Evolutionary conservation across 2,329 filamentous ascomycete genomes (phyloP).

Genomic region (Incumbomyces lentus): DNA sequence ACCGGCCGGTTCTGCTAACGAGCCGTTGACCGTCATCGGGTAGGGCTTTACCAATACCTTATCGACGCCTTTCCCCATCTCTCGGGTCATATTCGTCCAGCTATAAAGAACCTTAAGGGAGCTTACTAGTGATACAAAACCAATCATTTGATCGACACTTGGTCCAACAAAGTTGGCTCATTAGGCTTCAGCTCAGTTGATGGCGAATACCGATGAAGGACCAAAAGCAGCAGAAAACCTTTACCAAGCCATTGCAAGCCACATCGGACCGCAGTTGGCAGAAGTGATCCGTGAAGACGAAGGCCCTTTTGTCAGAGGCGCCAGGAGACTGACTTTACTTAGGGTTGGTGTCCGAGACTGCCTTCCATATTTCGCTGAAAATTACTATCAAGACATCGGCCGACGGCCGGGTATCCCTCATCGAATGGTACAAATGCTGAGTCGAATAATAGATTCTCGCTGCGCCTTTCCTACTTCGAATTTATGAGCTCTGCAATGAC

Average conservation of each 20-base stretch:
- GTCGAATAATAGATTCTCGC: constrained; percentile 42
- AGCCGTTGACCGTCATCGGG: constrained; percentile 62
- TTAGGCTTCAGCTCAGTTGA: constrained; percentile 37
- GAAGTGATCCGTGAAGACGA: constrained; percentile 32
- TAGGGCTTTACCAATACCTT: constrained; percentile 60
- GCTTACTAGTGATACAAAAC: constrained; percentile 57
- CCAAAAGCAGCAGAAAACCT: constrained; percentile 41
- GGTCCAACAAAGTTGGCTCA: constrained; percentile 49
- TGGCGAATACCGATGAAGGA: constrained; percentile 40
- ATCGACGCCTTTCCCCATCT: constrained; percentile 61
- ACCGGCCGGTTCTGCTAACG: constrained; percentile 40
- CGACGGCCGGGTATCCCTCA: neutral
- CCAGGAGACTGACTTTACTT: constrained; percentile 55
- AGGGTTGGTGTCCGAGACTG: constrained; percentile 45
- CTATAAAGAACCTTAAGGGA: constrained; percentile 36
- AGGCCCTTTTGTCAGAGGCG: constrained; percentile 57
- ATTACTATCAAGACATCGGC: neutral
- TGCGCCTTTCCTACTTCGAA: constrained; percentile 57
- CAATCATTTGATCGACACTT: constrained; percentile 63
- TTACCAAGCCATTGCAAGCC: constrained; percentile 51
- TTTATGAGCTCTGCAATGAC: constrained; percentile 46
- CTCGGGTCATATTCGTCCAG: constrained; percentile 37
- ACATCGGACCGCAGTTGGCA: constrained; percentile 60
- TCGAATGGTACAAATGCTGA: neutral
- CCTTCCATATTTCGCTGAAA: constrained; percentile 7